Conservation (phyloP, 805 yeast genomes). For the Candida andamanensis region DNA sequence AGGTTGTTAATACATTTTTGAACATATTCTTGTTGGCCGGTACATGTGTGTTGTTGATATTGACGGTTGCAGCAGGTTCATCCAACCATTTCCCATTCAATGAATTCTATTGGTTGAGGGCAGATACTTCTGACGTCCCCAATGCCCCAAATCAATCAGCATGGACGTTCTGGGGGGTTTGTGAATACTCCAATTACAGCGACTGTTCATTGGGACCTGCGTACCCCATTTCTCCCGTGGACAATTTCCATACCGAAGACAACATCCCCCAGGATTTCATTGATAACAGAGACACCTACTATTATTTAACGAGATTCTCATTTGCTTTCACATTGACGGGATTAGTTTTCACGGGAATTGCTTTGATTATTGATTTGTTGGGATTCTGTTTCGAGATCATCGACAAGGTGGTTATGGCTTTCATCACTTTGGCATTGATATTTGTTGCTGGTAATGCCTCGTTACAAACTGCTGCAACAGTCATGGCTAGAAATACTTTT, state of each 20-base stretch:
- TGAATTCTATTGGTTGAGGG: conserved; percentile 75
- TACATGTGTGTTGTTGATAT: conserved; percentile 39
- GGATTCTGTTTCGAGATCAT: conserved; percentile 53
- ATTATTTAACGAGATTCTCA: conserved; percentile 60
- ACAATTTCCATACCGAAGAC: conserved; percentile 54
- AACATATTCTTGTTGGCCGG: conserved; percentile 40
- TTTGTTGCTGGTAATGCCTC: conserved; percentile 61
- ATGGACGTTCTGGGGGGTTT: conserved; percentile 81
- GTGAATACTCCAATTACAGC: conserved; percentile 55
- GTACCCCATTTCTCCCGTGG: conserved; percentile 78
- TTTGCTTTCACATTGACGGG: conserved; percentile 60
- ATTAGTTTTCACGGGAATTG: conserved; percentile 56
- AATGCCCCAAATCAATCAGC: conserved; percentile 50
- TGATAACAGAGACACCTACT: conserved; percentile 51
- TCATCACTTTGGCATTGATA: conserved; percentile 47
- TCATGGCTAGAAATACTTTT: conserved; percentile 72
- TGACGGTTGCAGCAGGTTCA: conserved; percentile 66
- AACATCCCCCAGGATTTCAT: conserved; percentile 53
- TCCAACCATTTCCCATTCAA: conserved; percentile 53
- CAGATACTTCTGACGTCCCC: conserved; percentile 56
- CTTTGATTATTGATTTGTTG: conserved; percentile 51
- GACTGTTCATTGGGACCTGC: conserved; percentile 58
- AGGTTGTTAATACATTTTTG: conserved; percentile 24
- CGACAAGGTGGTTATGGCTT: conserved; percentile 49
- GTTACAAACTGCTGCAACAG: conserved; percentile 70